Percentiles rank a stretch among this genome's conserved stretches.
These are phyloP conservation scores for Kalmusia sp. DNA, from an alignment of 2,329 filamentous ascomycete species.

Conservation along the genomic window DNA sequence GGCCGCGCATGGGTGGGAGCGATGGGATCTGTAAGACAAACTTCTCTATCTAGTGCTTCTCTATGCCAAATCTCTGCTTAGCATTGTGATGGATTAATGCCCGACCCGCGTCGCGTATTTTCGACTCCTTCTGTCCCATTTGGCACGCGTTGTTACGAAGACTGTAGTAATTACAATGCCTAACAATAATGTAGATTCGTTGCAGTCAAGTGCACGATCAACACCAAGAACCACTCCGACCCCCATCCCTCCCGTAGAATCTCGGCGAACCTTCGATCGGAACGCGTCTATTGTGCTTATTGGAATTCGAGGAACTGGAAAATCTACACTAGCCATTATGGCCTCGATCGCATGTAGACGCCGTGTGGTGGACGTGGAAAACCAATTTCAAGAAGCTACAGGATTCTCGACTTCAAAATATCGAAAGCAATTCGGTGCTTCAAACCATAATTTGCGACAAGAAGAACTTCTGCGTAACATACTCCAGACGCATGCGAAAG, in stretches of 20 bases:
- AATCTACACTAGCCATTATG: conserved; percentile 78
- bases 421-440: conserved; percentile 67
- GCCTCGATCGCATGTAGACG: conserved; percentile 74
- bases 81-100: too few relatives aligned
- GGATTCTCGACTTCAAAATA: conserved; percentile 69
- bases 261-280: conserved; percentile 56
- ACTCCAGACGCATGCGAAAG: conserved; percentile 64
- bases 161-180: neutral
- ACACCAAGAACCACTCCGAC: conserved; percentile 37
- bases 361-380: conserved; percentile 73
- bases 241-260: conserved; percentile 24
- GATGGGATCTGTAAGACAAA: conserved; percentile 15
- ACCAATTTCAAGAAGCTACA: conserved; percentile 69
- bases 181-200: conserved; percentile 21
- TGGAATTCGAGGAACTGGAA: conserved; percentile 76
- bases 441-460: conserved; percentile 69
- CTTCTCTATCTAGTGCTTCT: too few relatives aligned
- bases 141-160: neutral
- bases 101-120: too few relatives aligned
- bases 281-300: conserved; percentile 76
- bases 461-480: conserved; percentile 67
- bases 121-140: too few relatives aligned
- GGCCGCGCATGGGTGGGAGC: neutral
- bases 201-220: conserved; percentile 33
- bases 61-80: too few relatives aligned